A percentile compares a stretch with the other conserved stretches of the same genome.
Evolutionary conservation across 2,329 filamentous ascomycete species (phyloP).

Genomic region (Fusarium stilboides): DNA sequence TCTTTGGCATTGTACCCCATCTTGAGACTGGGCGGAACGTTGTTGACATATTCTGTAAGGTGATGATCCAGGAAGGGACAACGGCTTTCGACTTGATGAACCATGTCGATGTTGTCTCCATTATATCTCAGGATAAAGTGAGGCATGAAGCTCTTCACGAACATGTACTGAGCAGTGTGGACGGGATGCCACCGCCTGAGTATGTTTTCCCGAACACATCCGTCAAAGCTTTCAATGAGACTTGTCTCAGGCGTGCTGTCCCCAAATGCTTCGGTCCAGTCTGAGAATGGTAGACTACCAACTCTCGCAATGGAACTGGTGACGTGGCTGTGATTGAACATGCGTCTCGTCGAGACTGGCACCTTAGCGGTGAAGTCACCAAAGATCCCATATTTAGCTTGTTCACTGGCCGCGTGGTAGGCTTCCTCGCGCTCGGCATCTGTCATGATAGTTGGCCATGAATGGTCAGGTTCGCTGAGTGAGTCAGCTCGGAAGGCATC

Average conservation of each 20-base stretch:
- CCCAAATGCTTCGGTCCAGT: background rate
- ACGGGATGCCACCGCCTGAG: background rate
- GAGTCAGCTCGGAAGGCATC: slow-evolving; percentile 8
- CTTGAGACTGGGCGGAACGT: slow-evolving; percentile 9
- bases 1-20: slow-evolving; percentile 11
- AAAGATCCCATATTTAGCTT: slow-evolving; percentile 9
- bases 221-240: background rate
- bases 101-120: slow-evolving; percentile 18
- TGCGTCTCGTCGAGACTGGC: background rate
- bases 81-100: slow-evolving; percentile 12
- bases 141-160: slow-evolving; percentile 6
- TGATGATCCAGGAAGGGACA: slow-evolving; percentile 18
- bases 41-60: slow-evolving; percentile 10
- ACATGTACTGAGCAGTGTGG: slow-evolving; percentile 9
- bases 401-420: background rate
- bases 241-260: slow-evolving; percentile 1
- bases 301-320: slow-evolving; percentile 11
- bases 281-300: slow-evolving; percentile 2
- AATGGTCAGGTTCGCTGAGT: slow-evolving; percentile 1
- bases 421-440: background rate
- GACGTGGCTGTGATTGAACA: background rate
- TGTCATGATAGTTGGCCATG: slow-evolving; percentile 8
- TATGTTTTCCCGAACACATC: slow-evolving; percentile 3
- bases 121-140: slow-evolving; percentile 15
- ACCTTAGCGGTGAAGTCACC: background rate